Evolutionary conservation across 2,329 filamentous ascomycete species (phyloP).

Genomic region (Sclerotinia minor): DNA sequence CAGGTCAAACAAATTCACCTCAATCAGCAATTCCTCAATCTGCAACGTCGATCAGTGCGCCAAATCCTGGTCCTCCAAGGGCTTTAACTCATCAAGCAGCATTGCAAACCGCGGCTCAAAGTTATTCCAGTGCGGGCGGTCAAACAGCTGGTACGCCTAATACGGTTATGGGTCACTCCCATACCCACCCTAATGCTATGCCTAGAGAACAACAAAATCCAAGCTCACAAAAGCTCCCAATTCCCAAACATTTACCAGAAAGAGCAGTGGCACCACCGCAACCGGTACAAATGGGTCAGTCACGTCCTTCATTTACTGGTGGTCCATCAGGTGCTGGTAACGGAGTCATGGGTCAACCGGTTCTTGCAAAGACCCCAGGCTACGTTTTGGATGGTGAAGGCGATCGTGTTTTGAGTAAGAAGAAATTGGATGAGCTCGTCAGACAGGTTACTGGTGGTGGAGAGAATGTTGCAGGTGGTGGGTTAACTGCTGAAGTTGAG

Average conservation of each 20-base stretch:
- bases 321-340: slow-evolving; percentile 73
- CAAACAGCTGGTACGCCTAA: slow-evolving; percentile 30
- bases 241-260: slow-evolving; percentile 68
- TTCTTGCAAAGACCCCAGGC: slow-evolving; percentile 75
- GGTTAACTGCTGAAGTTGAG: slow-evolving; percentile 88
- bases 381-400: slow-evolving; percentile 90
- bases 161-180: slow-evolving; percentile 41
- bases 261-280: slow-evolving; percentile 68
- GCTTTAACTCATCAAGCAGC: slow-evolving; percentile 40
- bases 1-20: slow-evolving; percentile 39
- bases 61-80: slow-evolving; percentile 31
- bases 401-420: slow-evolving; percentile 93
- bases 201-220: slow-evolving; percentile 37
- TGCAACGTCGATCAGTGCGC: slow-evolving; percentile 35
- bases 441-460: slow-evolving; percentile 86
- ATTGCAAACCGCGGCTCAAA: slow-evolving; percentile 39
- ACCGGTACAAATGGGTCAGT: slow-evolving; percentile 70
- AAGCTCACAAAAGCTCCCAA: slow-evolving; percentile 41
- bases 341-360: slow-evolving; percentile 84
- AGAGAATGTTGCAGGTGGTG: slow-evolving; percentile 68
- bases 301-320: slow-evolving; percentile 79
- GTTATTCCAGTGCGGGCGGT: slow-evolving; percentile 39
- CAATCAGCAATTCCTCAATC: slow-evolving; percentile 40
- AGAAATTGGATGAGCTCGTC: slow-evolving; percentile 93
- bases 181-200: slow-evolving; percentile 33